These are phyloP conservation scores for Chlorella sorokiniana DNA, from an alignment of 139 green algal species.

Conservation along the genomic window DNA sequence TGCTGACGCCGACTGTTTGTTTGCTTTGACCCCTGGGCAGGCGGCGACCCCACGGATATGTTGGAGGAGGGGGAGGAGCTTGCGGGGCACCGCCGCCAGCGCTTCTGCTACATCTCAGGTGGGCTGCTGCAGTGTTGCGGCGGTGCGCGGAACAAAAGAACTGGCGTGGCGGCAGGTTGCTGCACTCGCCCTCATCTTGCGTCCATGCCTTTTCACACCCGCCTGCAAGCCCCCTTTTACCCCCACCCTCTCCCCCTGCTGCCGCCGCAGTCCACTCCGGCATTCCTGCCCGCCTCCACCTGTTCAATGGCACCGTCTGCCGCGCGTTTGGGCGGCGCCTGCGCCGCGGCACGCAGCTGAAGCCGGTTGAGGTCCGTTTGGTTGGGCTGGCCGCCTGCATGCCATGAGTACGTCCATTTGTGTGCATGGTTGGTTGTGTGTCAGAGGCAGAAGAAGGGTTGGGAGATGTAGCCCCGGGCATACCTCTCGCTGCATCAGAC, in stretches of 20 bases:
- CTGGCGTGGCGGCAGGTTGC: background rate
- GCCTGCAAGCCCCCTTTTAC: background rate
- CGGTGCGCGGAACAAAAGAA: background rate
- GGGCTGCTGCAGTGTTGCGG: background rate
- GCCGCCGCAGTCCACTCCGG: slow-evolving; percentile 64
- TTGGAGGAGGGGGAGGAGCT: background rate
- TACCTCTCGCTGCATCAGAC: no score
- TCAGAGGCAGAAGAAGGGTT: no score
- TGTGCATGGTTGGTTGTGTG: background rate
- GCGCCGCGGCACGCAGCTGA: background rate
- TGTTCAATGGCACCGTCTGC: slow-evolving; percentile 90
- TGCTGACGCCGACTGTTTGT: background rate
- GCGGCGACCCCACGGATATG: slow-evolving; percentile 26
- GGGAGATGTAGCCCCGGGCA: no score
- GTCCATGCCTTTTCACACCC: background rate
- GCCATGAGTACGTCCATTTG: background rate
- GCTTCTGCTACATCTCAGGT: slow-evolving; percentile 24
- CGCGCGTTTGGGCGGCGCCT: slow-evolving; percentile 20
- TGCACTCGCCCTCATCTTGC: background rate
- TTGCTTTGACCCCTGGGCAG: background rate
- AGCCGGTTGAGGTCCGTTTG: background rate
- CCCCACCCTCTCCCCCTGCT: no score
- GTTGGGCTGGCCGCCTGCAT: background rate
- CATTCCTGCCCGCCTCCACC: slow-evolving; percentile 66
- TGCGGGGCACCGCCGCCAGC: background rate